phyloP scores from a whole-genome alignment of 148 eudicot species.

The Cornus florida region DNA sequence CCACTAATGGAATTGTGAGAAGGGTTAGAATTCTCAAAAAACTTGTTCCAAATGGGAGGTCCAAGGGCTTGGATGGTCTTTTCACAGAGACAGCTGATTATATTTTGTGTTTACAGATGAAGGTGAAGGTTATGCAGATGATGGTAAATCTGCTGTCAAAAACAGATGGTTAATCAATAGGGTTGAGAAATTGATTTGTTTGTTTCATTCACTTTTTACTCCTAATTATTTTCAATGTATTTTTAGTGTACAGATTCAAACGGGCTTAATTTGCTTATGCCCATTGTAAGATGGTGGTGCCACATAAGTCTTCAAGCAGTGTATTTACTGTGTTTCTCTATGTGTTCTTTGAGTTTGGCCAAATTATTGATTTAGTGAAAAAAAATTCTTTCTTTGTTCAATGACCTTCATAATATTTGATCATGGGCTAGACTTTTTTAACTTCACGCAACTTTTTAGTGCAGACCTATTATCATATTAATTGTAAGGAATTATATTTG shows the following conservation, averaged over 20 bases:
- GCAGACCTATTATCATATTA: too few species aligned
- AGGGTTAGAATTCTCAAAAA: conserved; percentile 51
- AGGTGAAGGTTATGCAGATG: conserved; percentile 55
- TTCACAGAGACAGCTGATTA: conserved; percentile 61
- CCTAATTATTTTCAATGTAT: not conserved
- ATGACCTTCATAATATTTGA: too few species aligned
- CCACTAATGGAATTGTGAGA: conserved; percentile 8
- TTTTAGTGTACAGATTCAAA: not conserved
- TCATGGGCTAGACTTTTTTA: too few species aligned
- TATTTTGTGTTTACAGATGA: conserved; percentile 56
- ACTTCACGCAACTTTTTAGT: not conserved
- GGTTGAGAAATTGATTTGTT: not conserved
- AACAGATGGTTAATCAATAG: not conserved
- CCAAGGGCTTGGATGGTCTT: conserved; percentile 44
- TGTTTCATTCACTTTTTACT: not conserved
- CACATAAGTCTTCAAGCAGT: too few species aligned
- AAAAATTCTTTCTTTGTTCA: too few species aligned
- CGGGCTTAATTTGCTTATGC: not conserved
- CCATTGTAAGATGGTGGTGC: not conserved
- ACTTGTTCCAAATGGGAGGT: conserved; percentile 37
- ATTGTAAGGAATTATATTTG: too few species aligned
- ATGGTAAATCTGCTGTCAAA: conserved; percentile 46
- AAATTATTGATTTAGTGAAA: too few species aligned
- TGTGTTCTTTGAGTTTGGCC: too few species aligned
- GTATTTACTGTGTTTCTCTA: too few species aligned